These are phyloP conservation scores for Eimeria acervulina DNA, from an alignment of 169 alveolate species.

Conservation along the genomic window DNA sequence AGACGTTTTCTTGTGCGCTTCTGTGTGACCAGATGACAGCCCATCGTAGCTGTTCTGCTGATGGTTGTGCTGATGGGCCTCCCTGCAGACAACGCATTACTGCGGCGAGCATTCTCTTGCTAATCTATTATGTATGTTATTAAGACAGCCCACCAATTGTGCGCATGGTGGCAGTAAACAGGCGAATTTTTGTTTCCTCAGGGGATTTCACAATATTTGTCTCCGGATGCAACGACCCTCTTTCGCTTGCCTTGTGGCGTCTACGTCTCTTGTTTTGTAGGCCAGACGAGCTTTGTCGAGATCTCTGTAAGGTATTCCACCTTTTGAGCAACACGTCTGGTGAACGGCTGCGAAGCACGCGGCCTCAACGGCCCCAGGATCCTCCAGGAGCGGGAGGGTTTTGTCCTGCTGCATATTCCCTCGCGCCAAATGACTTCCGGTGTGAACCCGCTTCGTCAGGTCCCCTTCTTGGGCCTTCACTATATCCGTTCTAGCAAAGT, in stretches of 20 bases:
- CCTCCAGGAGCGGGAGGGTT: slow-evolving; percentile 38
- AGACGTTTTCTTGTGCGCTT: slow-evolving; percentile 77
- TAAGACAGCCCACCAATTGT: background rate
- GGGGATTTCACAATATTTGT: background rate
- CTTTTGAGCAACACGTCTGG: slow-evolving; percentile 18
- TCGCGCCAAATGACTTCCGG: background rate
- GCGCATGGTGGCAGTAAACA: background rate
- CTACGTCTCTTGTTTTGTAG: slow-evolving; percentile 63
- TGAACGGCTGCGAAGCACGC: slow-evolving; percentile 11
- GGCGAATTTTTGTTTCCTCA: background rate
- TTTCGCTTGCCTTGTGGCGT: slow-evolving; percentile 76
- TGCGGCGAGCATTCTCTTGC: too few species aligned
- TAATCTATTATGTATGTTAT: background rate
- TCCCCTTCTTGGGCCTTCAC: background rate
- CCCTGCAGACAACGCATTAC: slow-evolving; percentile 23
- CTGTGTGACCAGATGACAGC: slow-evolving; percentile 74
- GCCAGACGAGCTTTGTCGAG: slow-evolving; percentile 80
- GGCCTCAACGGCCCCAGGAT: slow-evolving; percentile 69
- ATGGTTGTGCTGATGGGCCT: slow-evolving; percentile 65
- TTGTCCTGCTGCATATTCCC: slow-evolving; percentile 60
- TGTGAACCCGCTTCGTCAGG: background rate
- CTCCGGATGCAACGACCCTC: background rate
- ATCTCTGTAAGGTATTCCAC: slow-evolving; percentile 75
- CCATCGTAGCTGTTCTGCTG: slow-evolving; percentile 52
- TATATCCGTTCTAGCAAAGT: background rate